Conservation (phyloP, 768 basidiomycete genomes). For the Pleurotus tuoliensis region DNA sequence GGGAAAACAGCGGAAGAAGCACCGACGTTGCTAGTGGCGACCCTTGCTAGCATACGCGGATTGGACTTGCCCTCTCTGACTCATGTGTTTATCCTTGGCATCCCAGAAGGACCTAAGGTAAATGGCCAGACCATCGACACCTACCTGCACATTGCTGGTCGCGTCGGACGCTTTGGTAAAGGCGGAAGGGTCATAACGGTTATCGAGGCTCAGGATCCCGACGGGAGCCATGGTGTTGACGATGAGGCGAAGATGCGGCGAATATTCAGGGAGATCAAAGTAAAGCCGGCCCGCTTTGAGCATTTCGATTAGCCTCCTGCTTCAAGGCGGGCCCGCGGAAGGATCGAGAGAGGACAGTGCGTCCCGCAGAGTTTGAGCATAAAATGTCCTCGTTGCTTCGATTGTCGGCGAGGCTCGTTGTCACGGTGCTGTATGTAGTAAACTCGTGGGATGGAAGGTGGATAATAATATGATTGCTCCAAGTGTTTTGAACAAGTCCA, state of each 20-base stretch:
- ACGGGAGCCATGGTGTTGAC: conserved; percentile 21
- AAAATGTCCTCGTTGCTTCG: neutral
- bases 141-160: conserved; percentile 70
- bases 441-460: conserved; percentile 4
- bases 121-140: conserved; percentile 45
- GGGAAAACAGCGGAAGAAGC: conserved; percentile 31
- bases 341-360: neutral
- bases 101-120: conserved; percentile 42
- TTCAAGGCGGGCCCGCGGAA: neutral
- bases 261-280: conserved; percentile 41
- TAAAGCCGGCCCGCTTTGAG: conserved; percentile 42
- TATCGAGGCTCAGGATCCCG: conserved; percentile 37
- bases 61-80: conserved; percentile 67
- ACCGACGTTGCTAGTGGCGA: conserved; percentile 65
- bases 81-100: conserved; percentile 72
- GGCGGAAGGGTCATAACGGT: conserved; percentile 65
- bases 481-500: neutral
- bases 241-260: conserved; percentile 37
- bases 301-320: conserved; percentile 40
- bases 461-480: conserved; percentile 15
- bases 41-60: conserved; percentile 67
- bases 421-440: too few relatives aligned
- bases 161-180: conserved; percentile 70
- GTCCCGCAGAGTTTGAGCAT: conserved; percentile 2
- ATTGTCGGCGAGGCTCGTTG: conserved; percentile 11